Evolutionary conservation across 2,329 filamentous ascomycete genomes (phyloP).

Genomic region (Fusarium sp.): DNA sequence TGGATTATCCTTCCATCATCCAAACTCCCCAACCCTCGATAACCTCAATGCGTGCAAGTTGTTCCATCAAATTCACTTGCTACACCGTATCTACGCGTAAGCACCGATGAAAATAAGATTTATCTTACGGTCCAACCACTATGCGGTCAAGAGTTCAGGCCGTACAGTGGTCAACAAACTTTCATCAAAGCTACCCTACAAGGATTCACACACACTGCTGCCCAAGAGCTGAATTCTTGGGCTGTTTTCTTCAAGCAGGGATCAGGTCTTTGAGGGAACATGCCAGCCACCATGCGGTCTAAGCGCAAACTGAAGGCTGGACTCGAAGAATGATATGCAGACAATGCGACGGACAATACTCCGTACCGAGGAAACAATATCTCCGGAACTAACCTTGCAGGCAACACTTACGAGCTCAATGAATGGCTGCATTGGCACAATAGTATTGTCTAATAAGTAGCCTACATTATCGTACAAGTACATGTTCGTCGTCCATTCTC

Average conservation of each 20-base stretch:
- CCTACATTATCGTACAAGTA: not conserved
- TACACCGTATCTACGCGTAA: not conserved
- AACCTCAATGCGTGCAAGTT: not conserved
- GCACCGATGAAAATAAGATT: not conserved
- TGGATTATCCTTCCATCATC: not conserved
- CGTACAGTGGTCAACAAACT: not conserved
- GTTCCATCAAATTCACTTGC: not conserved
- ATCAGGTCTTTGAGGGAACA: slow-evolving; percentile 22
- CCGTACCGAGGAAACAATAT: not conserved
- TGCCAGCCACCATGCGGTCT: slow-evolving; percentile 22
- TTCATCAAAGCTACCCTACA: slow-evolving; percentile 9
- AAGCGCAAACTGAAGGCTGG: slow-evolving; percentile 17
- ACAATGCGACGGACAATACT: not conserved
- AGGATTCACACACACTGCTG: slow-evolving; percentile 1
- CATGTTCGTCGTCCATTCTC: not conserved
- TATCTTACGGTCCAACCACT: not conserved
- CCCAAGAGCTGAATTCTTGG: slow-evolving; percentile 2
- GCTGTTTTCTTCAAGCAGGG: slow-evolving; percentile 5
- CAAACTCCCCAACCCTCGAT: not conserved
- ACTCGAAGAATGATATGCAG: slow-evolving; percentile 7
- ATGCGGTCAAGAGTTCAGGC: slow-evolving; percentile 1
- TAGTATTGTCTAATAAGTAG: not conserved
- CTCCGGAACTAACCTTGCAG: not conserved
- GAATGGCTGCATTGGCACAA: not conserved
- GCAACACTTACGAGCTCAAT: not conserved